A percentile compares a stretch with the other conserved stretches of the same genome.
phyloP scores from a whole-genome alignment of 148 eudicot genomes.

The Nepenthes mirabilis region DNA sequence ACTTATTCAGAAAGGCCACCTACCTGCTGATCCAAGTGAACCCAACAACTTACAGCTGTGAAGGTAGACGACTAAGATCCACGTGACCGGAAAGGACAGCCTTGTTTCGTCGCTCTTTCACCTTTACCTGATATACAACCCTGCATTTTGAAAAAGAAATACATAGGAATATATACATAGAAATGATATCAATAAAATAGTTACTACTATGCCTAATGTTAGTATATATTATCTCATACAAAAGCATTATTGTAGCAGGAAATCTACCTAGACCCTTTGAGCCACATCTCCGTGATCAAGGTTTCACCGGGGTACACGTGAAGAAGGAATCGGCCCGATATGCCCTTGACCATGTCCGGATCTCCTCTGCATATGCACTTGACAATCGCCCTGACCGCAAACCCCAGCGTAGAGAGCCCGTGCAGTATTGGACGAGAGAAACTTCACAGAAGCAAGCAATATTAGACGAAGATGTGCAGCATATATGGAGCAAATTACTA shows the following conservation, averaged over 20 bases:
- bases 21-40: too few relatives aligned
- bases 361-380: slow-evolving; percentile 71
- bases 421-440: slow-evolving; percentile 84
- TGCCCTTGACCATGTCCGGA: slow-evolving; percentile 47
- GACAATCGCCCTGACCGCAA: slow-evolving; percentile 71
- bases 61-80: slow-evolving; percentile 36
- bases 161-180: neutral
- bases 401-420: slow-evolving; percentile 86
- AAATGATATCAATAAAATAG: neutral
- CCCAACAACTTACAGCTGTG: slow-evolving; percentile 34
- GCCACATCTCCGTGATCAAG: slow-evolving; percentile 90
- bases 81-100: slow-evolving; percentile 72
- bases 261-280: slow-evolving; percentile 58
- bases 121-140: slow-evolving; percentile 78
- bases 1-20: too few relatives aligned
- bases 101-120: slow-evolving; percentile 78
- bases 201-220: too few relatives aligned
- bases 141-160: slow-evolving; percentile 21
- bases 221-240: too few relatives aligned
- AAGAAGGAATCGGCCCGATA: slow-evolving; percentile 69
- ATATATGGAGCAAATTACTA: neutral
- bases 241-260: too few relatives aligned
- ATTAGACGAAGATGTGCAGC: neutral
- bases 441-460: slow-evolving; percentile 14
- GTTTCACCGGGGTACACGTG: slow-evolving; percentile 93